phyloP scores from a whole-genome alignment of 106 monocot species.

The Acorus calamus region DNA sequence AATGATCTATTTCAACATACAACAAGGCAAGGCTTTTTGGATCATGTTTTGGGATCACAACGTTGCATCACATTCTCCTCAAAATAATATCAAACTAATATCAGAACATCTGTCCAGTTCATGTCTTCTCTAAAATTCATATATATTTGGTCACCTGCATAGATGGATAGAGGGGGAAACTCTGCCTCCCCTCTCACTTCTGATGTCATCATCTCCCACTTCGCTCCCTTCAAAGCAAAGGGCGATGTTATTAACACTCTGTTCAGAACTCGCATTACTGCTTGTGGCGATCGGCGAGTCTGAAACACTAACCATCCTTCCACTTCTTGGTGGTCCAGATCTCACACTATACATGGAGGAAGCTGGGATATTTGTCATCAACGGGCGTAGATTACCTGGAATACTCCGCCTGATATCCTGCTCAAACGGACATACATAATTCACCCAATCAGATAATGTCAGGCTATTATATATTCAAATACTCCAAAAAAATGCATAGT shows the following conservation, averaged over 20 bases:
- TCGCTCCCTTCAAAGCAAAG: constrained; percentile 35
- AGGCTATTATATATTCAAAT: too few species aligned
- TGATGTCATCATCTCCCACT: constrained; percentile 31
- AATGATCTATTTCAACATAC: too few species aligned
- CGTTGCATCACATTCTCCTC: too few species aligned
- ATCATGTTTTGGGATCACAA: too few species aligned
- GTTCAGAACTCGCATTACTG: constrained; percentile 73
- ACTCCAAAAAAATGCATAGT: too few species aligned
- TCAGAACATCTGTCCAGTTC: constrained; percentile 17
- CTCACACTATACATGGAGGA: constrained; percentile 80
- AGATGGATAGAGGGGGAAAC: constrained; percentile 6
- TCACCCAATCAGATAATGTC: too few species aligned
- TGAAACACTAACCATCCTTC: constrained; percentile 26
- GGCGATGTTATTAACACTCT: constrained; percentile 41
- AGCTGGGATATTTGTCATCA: constrained; percentile 72
- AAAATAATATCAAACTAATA: too few species aligned
- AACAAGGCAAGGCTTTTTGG: too few species aligned
- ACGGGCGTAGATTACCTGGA: constrained; percentile 52
- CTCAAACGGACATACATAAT: background rate
- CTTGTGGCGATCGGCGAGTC: constrained; percentile 79
- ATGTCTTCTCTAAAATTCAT: constrained; percentile 16
- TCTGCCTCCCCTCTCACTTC: constrained; percentile 27
- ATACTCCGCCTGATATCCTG: constrained; percentile 74
- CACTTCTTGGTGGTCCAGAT: constrained; percentile 35
- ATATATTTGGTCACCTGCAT: constrained; percentile 20